Evolutionary conservation across 148 eudicot species (phyloP).

Genomic region (Camellia granthamiana): DNA sequence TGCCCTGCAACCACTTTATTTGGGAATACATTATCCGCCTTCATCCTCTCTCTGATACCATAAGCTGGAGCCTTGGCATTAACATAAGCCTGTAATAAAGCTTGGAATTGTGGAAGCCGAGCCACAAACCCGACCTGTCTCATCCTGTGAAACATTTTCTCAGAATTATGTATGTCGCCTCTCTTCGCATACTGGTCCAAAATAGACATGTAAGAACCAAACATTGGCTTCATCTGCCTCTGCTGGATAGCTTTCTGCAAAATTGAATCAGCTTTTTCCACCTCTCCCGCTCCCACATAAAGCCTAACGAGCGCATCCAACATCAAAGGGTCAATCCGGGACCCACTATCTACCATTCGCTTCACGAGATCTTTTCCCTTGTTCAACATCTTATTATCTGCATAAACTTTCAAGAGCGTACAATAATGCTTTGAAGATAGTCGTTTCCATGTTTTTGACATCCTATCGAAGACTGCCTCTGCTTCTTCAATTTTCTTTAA

Average conservation of each 20-base stretch:
- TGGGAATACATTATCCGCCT: slow-evolving; percentile 77
- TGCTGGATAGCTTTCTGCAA: slow-evolving; percentile 54
- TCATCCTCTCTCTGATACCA: slow-evolving; percentile 82
- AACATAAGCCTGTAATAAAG: slow-evolving; percentile 46
- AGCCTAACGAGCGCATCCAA: slow-evolving; percentile 85
- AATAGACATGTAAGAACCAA: slow-evolving; percentile 45
- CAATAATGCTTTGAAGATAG: slow-evolving; percentile 45
- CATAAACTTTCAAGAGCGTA: slow-evolving; percentile 58
- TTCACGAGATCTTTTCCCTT: slow-evolving; percentile 78
- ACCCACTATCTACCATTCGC: slow-evolving; percentile 63
- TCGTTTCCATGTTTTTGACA: slow-evolving; percentile 33
- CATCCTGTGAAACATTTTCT: slow-evolving; percentile 73
- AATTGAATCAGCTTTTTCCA: slow-evolving; percentile 77
- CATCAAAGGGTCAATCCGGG: slow-evolving; percentile 53
- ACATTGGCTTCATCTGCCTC: slow-evolving; percentile 48
- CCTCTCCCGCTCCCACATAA: slow-evolving; percentile 70
- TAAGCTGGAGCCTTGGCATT: slow-evolving; percentile 74
- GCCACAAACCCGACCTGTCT: slow-evolving; percentile 60
- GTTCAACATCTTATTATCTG: slow-evolving; percentile 63
- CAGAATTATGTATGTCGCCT: slow-evolving; percentile 79
- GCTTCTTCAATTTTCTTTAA: slow-evolving; percentile 63
- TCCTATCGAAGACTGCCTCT: slow-evolving; percentile 54
- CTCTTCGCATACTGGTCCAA: slow-evolving; percentile 67
- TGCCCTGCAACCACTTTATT: slow-evolving; percentile 34
- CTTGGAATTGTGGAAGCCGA: slow-evolving; percentile 45